Evolutionary conservation across 768 basidiomycete species (phyloP).

Genomic region (Boletus fagicola): DNA sequence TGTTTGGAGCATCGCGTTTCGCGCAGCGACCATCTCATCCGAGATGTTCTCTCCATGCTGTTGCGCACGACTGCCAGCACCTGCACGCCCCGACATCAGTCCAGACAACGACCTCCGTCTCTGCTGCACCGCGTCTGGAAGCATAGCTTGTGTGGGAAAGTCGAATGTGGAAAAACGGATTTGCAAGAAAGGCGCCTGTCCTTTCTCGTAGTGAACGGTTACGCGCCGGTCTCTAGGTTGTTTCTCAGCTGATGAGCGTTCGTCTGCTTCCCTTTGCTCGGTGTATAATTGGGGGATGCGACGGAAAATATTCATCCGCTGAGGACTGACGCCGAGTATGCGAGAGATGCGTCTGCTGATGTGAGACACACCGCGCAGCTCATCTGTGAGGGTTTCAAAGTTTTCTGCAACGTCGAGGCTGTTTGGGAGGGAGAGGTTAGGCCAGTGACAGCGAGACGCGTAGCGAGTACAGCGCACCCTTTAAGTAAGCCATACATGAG

Average conservation of each 20-base stretch:
- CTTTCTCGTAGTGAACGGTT: slow-evolving; percentile 45
- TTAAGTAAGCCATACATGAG: slow-evolving; percentile 63
- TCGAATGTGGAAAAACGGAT: slow-evolving; percentile 55
- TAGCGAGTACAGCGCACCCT: slow-evolving; percentile 50
- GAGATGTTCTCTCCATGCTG: slow-evolving; percentile 5
- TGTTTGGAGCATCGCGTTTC: slow-evolving; percentile 1
- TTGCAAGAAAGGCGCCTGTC: slow-evolving; percentile 47
- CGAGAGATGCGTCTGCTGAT: slow-evolving; percentile 36
- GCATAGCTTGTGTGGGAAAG: slow-evolving; percentile 33
- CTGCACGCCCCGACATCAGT: slow-evolving; percentile 4
- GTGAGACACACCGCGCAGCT: slow-evolving; percentile 31
- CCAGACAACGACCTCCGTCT: slow-evolving; percentile 16
- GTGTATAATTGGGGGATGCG: slow-evolving; percentile 47
- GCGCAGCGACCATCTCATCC: slow-evolving; percentile 10
- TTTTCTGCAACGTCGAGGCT: slow-evolving; percentile 57
- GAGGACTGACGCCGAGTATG: slow-evolving; percentile 52
- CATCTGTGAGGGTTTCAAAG: slow-evolving; percentile 45
- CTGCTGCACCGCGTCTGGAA: slow-evolving; percentile 16
- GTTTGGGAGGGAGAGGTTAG: neutral
- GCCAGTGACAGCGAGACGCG: neutral
- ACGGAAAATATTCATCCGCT: slow-evolving; percentile 50
- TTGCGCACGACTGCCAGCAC: neutral
- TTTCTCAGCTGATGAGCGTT: slow-evolving; percentile 7
- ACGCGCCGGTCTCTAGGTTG: slow-evolving; percentile 40
- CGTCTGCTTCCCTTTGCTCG: slow-evolving; percentile 8